These are phyloP conservation scores for Coriolopsis trogii DNA, from an alignment of 1,284 basidiomycete genomes.

Conservation along the genomic window DNA sequence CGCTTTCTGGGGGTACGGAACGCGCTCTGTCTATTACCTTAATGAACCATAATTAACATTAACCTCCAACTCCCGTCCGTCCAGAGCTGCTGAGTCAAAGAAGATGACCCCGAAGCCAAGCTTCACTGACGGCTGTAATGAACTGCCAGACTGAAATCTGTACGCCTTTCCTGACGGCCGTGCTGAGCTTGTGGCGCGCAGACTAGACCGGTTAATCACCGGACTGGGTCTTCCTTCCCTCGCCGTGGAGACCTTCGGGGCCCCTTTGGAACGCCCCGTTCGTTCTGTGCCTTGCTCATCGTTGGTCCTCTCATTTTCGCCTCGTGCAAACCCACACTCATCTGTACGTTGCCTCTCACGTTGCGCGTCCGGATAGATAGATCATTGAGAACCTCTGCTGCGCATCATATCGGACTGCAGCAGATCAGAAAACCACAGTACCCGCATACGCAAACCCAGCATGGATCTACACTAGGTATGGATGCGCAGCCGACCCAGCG, in stretches of 20 bases:
- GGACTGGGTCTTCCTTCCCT: conserved; percentile 11
- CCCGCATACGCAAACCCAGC: too few relatives aligned
- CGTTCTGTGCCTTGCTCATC: conserved; percentile 24
- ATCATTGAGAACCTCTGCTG: too few relatives aligned
- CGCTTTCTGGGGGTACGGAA: conserved; percentile 5
- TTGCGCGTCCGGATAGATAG: neutral
- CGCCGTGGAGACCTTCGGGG: conserved; percentile 7
- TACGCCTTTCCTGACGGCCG: conserved; percentile 7
- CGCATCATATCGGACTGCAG: too few relatives aligned
- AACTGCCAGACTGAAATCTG: conserved; percentile 14
- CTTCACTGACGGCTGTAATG: conserved; percentile 11
- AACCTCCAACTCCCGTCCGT: too few relatives aligned
- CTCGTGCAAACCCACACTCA: neutral
- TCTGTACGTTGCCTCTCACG: neutral
- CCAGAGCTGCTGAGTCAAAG: conserved; percentile 2
- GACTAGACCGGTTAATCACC: conserved; percentile 20
- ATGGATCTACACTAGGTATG: conserved; percentile 1
- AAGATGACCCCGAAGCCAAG: conserved; percentile 2
- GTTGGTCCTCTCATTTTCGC: conserved; percentile 7
- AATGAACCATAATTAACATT: conserved; percentile 9
- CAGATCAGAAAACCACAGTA: too few relatives aligned
- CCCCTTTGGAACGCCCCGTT: conserved; percentile 1
- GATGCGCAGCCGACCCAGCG: too few relatives aligned
- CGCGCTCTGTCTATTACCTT: neutral
- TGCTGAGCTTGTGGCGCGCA: conserved; percentile 8